phyloP scores from a whole-genome alignment of 257 asterid genomes.

The Scutellaria barbata region DNA sequence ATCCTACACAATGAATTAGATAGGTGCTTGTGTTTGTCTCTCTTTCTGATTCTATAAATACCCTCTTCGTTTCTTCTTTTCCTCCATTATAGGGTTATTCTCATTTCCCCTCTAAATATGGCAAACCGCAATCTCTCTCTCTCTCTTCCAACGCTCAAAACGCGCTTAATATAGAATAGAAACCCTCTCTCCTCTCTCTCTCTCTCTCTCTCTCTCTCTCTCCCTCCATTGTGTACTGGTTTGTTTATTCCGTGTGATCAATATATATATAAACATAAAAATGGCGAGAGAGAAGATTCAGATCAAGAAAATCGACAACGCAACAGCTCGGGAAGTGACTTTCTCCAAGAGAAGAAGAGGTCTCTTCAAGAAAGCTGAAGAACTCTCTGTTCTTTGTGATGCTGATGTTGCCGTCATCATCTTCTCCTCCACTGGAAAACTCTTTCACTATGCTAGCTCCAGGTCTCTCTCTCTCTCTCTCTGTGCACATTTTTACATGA shows the following conservation, averaged over 20 bases:
- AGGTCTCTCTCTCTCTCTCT: constrained; percentile 46
- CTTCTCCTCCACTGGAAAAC: constrained; percentile 76
- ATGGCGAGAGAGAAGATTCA: constrained; percentile 85
- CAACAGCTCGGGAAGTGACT: constrained; percentile 76
- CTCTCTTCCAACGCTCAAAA: background rate
- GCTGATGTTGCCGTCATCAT: constrained; percentile 76
- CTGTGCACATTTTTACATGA: background rate
- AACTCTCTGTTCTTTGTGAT: constrained; percentile 79
- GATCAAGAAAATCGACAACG: constrained; percentile 82
- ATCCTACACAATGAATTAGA: too few species aligned
- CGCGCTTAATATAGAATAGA: too few species aligned
- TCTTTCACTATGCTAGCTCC: constrained; percentile 71
- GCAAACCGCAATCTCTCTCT: constrained; percentile 42
- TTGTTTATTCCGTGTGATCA: too few species aligned
- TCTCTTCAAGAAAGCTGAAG: constrained; percentile 86
- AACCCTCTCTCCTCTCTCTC: background rate
- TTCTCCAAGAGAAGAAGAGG: constrained; percentile 86
- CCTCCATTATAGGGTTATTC: constrained; percentile 20
- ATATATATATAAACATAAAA: too few species aligned
- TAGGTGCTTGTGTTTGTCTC: background rate
- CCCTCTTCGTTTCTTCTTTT: background rate
- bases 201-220: background rate
- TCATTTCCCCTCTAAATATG: constrained; percentile 43
- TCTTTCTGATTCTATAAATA: constrained; percentile 6
- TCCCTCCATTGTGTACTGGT: background rate